A percentile compares a stretch with the other conserved stretches of the same genome.
Conservation (phyloP, 2,329 filamentous ascomycete genomes). For the Ophiostoma sp. region DNA sequence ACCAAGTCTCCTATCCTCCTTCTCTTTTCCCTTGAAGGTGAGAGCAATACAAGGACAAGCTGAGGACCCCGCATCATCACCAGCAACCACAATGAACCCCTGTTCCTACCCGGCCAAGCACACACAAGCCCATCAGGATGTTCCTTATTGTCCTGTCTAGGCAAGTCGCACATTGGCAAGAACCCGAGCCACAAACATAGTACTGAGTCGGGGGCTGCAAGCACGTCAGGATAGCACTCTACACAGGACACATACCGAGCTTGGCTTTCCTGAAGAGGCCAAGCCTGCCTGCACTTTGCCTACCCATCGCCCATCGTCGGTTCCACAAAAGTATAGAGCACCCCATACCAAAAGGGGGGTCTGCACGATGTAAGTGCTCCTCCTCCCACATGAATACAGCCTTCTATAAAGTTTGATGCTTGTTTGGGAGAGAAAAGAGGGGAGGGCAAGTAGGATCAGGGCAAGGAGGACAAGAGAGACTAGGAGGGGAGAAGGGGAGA, state of each 20-base stretch:
- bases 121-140: background rate
- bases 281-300: background rate
- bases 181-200: background rate
- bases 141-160: constrained; percentile 18
- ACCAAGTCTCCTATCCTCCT: background rate
- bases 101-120: constrained; percentile 3
- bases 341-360: background rate
- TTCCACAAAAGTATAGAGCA: constrained; percentile 4
- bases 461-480: background rate
- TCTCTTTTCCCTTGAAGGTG: background rate
- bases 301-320: constrained; percentile 1
- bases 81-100: constrained; percentile 23
- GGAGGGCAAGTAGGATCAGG: constrained; percentile 28
- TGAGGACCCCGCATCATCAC: constrained; percentile 23
- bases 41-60: background rate
- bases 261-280: constrained; percentile 1
- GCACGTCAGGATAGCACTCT: background rate
- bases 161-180: constrained; percentile 7
- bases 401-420: constrained; percentile 28
- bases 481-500: constrained; percentile 25
- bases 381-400: background rate
- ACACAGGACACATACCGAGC: background rate
- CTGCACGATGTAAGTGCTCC: background rate
- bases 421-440: constrained; percentile 35
- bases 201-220: background rate